These are phyloP conservation scores for Barbarea vulgaris DNA, from an alignment of 345 rosid species.

Conservation along the genomic window DNA sequence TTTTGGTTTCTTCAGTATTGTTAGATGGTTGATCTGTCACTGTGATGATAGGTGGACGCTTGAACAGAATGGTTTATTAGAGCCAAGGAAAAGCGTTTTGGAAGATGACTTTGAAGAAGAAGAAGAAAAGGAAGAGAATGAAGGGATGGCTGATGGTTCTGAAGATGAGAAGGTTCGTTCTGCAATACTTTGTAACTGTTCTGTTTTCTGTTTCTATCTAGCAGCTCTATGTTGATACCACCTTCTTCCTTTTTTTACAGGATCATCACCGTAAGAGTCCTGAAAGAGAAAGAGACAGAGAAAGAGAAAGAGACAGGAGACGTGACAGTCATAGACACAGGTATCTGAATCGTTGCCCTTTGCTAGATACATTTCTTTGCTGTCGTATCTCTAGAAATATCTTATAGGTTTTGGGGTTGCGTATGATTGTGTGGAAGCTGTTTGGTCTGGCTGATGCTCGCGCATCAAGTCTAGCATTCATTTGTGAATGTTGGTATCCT, in stretches of 20 bases:
- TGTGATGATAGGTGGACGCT: conserved; percentile 65
- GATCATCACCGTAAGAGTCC: conserved; percentile 84
- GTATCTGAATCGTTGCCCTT: conserved; percentile 36
- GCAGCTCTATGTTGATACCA: conserved; percentile 12
- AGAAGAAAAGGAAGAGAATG: conserved; percentile 91
- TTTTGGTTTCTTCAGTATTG: background rate
- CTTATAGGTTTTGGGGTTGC: background rate
- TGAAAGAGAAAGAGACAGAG: conserved; percentile 80
- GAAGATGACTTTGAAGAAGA: conserved; percentile 98
- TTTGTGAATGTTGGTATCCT: conserved; percentile 21
- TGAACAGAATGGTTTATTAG: conserved; percentile 68
- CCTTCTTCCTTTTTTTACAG: conserved; percentile 46
- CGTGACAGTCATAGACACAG: conserved; percentile 67
- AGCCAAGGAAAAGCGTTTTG: conserved; percentile 83
- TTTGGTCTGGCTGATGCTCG: conserved; percentile 12
- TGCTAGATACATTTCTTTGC: background rate
- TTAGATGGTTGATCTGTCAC: conserved; percentile 4
- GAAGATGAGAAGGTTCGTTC: conserved; percentile 67
- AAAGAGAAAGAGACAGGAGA: conserved; percentile 54
- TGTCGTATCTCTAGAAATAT: background rate
- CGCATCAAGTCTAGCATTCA: conserved; percentile 15
- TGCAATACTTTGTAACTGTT: background rate
- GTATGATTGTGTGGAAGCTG: conserved; percentile 47
- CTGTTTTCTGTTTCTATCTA: background rate
- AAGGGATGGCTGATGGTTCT: conserved; percentile 54